Conservation (phyloP, 495 filamentous ascomycete genomes). For the Mytilinidion resinicola region DNA sequence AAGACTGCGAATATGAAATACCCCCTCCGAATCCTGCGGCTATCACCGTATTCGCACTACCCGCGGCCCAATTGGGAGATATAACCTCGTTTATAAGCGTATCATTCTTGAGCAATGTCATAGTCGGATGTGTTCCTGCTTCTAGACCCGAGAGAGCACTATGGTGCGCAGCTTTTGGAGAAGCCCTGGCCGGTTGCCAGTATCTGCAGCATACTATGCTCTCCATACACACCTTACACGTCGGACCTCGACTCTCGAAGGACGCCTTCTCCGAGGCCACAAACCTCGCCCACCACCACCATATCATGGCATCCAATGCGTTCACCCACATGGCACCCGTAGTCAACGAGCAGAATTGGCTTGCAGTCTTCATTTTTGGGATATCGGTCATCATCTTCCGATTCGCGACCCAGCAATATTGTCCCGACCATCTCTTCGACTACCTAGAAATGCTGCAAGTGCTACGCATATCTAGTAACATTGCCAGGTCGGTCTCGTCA, state of each 20-base stretch:
- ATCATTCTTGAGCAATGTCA: too few species aligned
- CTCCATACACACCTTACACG: neutral
- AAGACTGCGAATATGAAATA: neutral
- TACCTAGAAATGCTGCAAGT: conserved; percentile 2
- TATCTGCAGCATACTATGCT: neutral
- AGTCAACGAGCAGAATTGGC: neutral
- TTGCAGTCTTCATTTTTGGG: neutral
- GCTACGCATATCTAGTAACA: neutral
- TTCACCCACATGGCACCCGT: neutral
- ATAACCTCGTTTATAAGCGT: too few species aligned
- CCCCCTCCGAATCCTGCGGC: neutral
- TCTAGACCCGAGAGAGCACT: too few species aligned
- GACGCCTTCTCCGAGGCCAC: too few species aligned
- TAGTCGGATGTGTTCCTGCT: too few species aligned
- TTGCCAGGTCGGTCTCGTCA: neutral
- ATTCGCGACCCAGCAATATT: neutral
- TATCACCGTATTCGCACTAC: too few species aligned
- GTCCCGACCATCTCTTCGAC: neutral
- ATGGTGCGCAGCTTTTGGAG: too few species aligned
- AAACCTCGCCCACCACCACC: too few species aligned
- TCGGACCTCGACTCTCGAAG: neutral
- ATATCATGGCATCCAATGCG: too few species aligned
- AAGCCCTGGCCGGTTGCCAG: neutral
- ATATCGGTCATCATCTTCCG: conserved; percentile 6
- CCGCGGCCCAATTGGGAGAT: too few species aligned